Base-by-base conservation (phyloP, 345 rosid species). In the Reutealis trisperma region DNA sequence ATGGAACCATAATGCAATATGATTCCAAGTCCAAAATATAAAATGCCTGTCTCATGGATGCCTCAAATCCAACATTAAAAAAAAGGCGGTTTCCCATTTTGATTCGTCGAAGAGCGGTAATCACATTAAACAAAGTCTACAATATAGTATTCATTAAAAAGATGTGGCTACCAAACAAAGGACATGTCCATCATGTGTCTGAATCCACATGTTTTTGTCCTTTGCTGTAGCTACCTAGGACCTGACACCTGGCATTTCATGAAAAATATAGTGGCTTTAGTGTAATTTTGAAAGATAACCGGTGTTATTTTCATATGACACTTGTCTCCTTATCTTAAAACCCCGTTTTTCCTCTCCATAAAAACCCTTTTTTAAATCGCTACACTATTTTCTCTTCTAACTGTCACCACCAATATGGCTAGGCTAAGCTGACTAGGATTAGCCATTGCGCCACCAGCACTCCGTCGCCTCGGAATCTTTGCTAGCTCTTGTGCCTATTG, bases 331-430 rank as follows among this genome's bases (percentile, higher is more conserved):
- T 8, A 61, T n/a, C 21, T 73, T 70, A 57, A 87, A 89, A 86
- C 89, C 90, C 76, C 83, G 30, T 32, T 37, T 60, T 67, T 18
- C 18, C 14, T 34, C 21, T 41, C 59, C 49, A 3, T 14, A 64
- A 12, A 73, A 70, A 27, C 55, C 77, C 77, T n/a, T 67, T 32
- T 63, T 30, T 21, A 24, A 58, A 75, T 72, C 44, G 25, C 66
- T 37, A 10, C 47, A 10, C 41, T 47, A 41, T 32, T n/a, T n/a
- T 12, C 68, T 68, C 62, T 54, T 55, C 64, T 49, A 49, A 55
- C 77, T 77, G 77, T 61, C 81, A 82, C 83, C 87, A 83, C 85
- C 82, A 71, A 80, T 80, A 92, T 92, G 97, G 84, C 90, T 73
- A 83, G 86, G 82, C 85, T 92, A 63, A 85, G 82, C 82, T 87